Evolutionary conservation across 352 stramenopile genomes (phyloP).

Genomic region (Pythium scleroteichum): DNA sequence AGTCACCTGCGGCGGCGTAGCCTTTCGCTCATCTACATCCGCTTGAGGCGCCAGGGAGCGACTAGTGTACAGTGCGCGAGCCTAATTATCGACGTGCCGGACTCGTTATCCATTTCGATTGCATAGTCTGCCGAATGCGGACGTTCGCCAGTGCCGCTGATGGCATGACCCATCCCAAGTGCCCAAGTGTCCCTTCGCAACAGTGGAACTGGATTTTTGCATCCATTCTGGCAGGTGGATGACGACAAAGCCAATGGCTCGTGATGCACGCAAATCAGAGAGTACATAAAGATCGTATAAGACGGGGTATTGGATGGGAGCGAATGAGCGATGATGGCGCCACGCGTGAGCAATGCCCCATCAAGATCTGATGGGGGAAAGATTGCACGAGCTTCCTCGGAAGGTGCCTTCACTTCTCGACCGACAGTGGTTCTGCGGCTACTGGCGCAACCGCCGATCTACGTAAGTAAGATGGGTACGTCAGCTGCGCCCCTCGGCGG

Average conservation of each 20-base stretch:
- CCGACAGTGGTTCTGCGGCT: not conserved
- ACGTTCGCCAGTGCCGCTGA: constrained; percentile 18
- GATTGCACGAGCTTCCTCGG: not conserved
- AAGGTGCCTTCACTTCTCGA: too few species aligned
- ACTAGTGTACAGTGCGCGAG: not conserved
- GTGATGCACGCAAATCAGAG: too few species aligned
- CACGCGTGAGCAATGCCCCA: constrained; percentile 14
- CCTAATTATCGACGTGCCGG: not conserved
- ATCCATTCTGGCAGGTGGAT: not conserved
- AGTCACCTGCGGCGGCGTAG: too few species aligned
- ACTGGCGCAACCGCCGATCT: constrained; percentile 12
- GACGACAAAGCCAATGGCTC: too few species aligned
- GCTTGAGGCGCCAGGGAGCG: not conserved
- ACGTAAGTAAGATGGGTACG: constrained; percentile 23
- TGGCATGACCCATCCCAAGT: constrained; percentile 21
- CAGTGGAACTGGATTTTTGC: not conserved
- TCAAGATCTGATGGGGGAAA: constrained; percentile 14
- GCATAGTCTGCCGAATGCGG: constrained; percentile 1
- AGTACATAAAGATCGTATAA: not conserved
- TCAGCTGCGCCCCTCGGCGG: constrained; percentile 10
- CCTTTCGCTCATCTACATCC: too few species aligned
- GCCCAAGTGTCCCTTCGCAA: constrained; percentile 15
- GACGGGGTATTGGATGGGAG: not conserved
- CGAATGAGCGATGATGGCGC: not conserved
- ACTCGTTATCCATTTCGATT: not conserved